These are phyloP conservation scores for Ananas comosus DNA, from an alignment of 176 grass and related monocot genomes.

Conservation along the genomic window DNA sequence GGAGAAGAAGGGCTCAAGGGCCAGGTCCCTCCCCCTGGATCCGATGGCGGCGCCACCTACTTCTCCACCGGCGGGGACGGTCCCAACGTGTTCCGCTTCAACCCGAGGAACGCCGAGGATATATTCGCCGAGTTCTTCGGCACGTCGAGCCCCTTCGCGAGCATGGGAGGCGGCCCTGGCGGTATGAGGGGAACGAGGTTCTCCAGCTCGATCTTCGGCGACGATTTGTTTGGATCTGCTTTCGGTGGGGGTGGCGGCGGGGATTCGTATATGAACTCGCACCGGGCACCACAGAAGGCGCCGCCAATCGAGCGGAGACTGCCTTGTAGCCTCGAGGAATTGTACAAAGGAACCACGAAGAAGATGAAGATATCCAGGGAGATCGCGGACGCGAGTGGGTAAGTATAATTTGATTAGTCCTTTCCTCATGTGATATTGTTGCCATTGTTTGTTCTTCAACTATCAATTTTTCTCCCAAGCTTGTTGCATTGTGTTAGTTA, in stretches of 20 bases:
- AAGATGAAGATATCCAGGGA: constrained; percentile 97
- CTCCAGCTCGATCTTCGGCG: constrained; percentile 47
- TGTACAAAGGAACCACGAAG: constrained; percentile 88
- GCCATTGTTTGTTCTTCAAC: neutral
- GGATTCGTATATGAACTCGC: constrained; percentile 36
- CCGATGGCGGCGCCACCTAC: constrained; percentile 43
- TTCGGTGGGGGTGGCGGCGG: constrained; percentile 21
- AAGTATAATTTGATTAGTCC: neutral
- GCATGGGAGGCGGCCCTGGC: constrained; percentile 36
- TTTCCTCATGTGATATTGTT: neutral
- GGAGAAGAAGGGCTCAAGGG: constrained; percentile 94
- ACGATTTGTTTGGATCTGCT: constrained; percentile 47
- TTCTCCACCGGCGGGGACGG: constrained; percentile 57
- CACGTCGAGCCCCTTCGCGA: constrained; percentile 59
- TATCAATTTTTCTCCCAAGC: too few species aligned
- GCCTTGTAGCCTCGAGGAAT: constrained; percentile 75
- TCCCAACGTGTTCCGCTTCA: constrained; percentile 57
- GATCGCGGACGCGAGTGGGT: constrained; percentile 80
- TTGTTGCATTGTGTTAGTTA: too few species aligned
- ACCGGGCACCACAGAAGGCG: constrained; percentile 36
- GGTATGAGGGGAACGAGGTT: constrained; percentile 43
- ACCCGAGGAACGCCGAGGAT: constrained; percentile 82
- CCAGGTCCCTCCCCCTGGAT: constrained; percentile 65
- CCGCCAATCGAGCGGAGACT: constrained; percentile 63
- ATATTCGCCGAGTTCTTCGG: constrained; percentile 97